Conservation (phyloP, 1,139 yeast species). For the Waltiozyma sp. region DNA sequence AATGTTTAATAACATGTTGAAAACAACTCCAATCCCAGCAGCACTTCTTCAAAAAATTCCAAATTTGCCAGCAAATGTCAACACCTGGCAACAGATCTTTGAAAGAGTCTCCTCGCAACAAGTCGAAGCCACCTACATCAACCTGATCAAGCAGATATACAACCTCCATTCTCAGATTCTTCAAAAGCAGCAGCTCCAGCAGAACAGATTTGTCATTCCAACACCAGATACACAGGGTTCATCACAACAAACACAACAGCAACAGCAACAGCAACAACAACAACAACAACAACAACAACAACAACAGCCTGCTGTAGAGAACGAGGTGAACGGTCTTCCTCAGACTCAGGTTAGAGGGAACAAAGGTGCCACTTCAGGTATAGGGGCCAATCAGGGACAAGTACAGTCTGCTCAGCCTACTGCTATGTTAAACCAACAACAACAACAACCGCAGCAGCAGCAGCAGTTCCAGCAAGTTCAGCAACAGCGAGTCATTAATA, state of each 20-base stretch:
- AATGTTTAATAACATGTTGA: slow-evolving; percentile 25
- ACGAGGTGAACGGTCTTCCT: slow-evolving; percentile 13
- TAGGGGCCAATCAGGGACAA: background rate
- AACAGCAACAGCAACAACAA: slow-evolving; percentile 1
- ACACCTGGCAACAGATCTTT: slow-evolving; percentile 76
- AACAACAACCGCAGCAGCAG: slow-evolving; percentile 5
- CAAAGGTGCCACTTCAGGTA: background rate
- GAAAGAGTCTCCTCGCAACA: slow-evolving; percentile 53
- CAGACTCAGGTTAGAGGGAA: slow-evolving; percentile 1
- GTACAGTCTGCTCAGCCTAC: background rate
- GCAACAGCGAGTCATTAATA: slow-evolving; percentile 2
- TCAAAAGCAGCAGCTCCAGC: slow-evolving; percentile 18
- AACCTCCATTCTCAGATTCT: slow-evolving; percentile 43
- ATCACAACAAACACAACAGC: slow-evolving; percentile 1
- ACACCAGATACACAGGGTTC: background rate
- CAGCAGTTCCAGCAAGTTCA: slow-evolving; percentile 9
- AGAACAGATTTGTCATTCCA: background rate
- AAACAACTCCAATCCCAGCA: slow-evolving; percentile 65
- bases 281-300: slow-evolving; percentile 1
- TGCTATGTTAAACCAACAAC: slow-evolving; percentile 5
- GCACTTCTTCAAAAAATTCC: slow-evolving; percentile 63
- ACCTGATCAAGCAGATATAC: slow-evolving; percentile 50
- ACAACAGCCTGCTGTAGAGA: slow-evolving; percentile 1
- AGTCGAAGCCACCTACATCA: slow-evolving; percentile 43
- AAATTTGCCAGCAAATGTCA: slow-evolving; percentile 68